These are phyloP conservation scores for Piper betle DNA, from an alignment of 164 flowering plant species.

Conservation along the genomic window DNA sequence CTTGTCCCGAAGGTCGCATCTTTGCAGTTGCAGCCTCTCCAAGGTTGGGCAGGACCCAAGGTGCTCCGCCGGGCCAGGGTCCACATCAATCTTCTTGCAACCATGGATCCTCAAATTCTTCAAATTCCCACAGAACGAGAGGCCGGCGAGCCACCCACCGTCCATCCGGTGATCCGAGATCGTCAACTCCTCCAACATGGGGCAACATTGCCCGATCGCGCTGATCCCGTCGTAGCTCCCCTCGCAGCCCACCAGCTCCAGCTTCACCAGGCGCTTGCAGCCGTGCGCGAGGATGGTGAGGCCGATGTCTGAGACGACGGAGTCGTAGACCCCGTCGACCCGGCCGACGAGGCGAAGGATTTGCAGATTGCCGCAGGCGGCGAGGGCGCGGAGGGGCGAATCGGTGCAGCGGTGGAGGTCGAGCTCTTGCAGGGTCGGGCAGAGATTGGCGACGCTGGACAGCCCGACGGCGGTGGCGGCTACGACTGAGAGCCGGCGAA, in stretches of 20 bases:
- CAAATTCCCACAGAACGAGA: constrained; percentile 68
- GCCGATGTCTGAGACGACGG: constrained; percentile 68
- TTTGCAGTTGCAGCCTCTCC: constrained; percentile 60
- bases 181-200: constrained; percentile 79
- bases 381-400: constrained; percentile 44
- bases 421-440: constrained; percentile 65
- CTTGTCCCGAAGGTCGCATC: constrained; percentile 72
- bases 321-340: constrained; percentile 49
- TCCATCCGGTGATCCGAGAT: constrained; percentile 70
- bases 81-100: constrained; percentile 53
- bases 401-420: constrained; percentile 76
- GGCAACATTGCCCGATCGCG: constrained; percentile 85
- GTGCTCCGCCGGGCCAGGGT: constrained; percentile 52
- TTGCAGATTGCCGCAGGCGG: constrained; percentile 63
- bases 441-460: constrained; percentile 52
- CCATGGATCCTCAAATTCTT: constrained; percentile 68
- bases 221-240: constrained; percentile 93
- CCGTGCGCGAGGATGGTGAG: constrained; percentile 86
- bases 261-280: constrained; percentile 73
- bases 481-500: constrained; percentile 48
- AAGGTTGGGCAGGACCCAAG: constrained; percentile 59
- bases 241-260: constrained; percentile 79
- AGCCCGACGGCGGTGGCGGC: constrained; percentile 55
- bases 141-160: constrained; percentile 75
- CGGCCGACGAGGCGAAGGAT: constrained; percentile 53